Base-by-base conservation (phyloP, 768 basidiomycete species). In the Amanita jacksonii region DNA sequence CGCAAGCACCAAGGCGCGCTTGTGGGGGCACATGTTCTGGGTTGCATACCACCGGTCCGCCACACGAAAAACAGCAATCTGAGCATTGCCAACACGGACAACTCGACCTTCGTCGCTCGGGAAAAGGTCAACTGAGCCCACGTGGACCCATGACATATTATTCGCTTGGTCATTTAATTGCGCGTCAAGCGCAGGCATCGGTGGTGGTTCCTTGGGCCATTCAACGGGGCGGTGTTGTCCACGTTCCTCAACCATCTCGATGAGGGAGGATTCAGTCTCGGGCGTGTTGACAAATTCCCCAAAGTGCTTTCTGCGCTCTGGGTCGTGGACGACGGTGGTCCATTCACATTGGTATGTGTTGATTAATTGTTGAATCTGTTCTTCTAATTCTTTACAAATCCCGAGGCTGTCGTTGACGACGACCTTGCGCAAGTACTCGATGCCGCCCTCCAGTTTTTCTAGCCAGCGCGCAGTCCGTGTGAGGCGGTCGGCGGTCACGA, bases 381-480 rank as follows among this genome's bases (percentile, higher is more conserved):
- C 64, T 41, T 85, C 85, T 7, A 87, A 67, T 32, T 84, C 76
- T 15, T 60, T 68, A 52, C 82, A 84, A 46, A 87, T 83, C 1
- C 82, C 81, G 1, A 87, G 70, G 46, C 77, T 72, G 51, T 86
- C 84, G 15, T 85, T 73, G 31, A 87, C 52, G 30, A 86, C 65
- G 16, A 86, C 76, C 38, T 70, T 70, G 31, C 69, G 68, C 10
- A 87, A 69, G 63, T 79, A 74, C 57, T 81, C 75, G 39, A 83
- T 69, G 0, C 80, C 81, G 8, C 78, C 79, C 31, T 81, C 81
- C 59, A 83, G 74, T 7, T 67, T 65, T 49, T 85, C 83, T 4
- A 85, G 60, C 83, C 84, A 87, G 8, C 80, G 65, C 1, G 83
- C 81, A 1, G 84, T 87, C 4, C 83, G 73, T 61, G 75, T 74